A percentile compares a stretch with the other conserved stretches of the same genome.
Conservation (phyloP, 225 moss, liverwort and hornwort species). For the Anthoceros angustus region DNA sequence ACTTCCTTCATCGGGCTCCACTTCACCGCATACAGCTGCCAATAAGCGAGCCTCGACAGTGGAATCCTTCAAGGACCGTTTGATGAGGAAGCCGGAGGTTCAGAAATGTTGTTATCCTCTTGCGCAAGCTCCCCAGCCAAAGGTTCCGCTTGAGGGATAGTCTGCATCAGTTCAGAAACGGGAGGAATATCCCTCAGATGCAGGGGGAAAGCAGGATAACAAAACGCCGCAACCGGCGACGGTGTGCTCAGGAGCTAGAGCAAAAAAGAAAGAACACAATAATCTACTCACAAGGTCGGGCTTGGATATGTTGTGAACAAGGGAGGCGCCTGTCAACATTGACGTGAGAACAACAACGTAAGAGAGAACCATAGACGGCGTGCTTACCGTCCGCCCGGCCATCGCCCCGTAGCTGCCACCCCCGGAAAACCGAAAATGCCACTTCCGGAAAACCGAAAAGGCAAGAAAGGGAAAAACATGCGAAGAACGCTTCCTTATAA, state of each 20-base stretch:
- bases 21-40: neutral
- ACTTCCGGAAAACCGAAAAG: neutral
- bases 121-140: neutral
- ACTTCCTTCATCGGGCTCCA: neutral
- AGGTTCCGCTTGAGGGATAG: neutral
- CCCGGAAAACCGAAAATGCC: neutral
- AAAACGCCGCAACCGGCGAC: no score
- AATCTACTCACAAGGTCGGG: constrained; percentile 48
- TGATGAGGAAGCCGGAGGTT: neutral
- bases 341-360: constrained; percentile 52
- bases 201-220: no score
- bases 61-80: no score
- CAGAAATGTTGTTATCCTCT: neutral
- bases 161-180: neutral
- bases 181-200: no score
- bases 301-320: constrained; percentile 71
- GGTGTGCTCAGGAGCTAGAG: no score
- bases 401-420: neutral
- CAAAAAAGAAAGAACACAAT: no score
- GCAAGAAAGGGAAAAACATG: no score
- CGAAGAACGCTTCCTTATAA: no score
- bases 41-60: neutral
- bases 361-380: constrained; percentile 67
- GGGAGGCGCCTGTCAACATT: constrained; percentile 62
- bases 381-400: neutral